Percentiles rank a stretch among this genome's conserved stretches.
Evolutionary conservation across 139 green algal genomes (phyloP).

Genomic region (Limnomonas spitsbergensis): DNA sequence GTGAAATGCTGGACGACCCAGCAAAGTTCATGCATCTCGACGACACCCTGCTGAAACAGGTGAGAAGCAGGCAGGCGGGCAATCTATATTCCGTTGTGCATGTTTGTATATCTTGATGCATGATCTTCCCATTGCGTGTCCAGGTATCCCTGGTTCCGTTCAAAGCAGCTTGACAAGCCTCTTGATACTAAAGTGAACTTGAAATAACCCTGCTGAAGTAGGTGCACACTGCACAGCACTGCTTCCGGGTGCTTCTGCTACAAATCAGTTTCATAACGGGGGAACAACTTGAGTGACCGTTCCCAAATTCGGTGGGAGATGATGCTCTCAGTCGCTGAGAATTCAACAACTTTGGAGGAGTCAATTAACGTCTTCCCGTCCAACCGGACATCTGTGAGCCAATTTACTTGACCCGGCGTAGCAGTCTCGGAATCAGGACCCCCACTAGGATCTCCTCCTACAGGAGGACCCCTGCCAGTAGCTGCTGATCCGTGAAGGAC

Average conservation of each 20-base stretch:
- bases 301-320: no score
- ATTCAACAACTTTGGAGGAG: no score
- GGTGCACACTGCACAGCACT: background rate
- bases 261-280: no score
- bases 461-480: no score
- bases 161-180: background rate
- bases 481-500: no score
- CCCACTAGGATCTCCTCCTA: no score
- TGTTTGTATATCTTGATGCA: background rate
- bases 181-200: background rate
- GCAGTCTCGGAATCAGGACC: no score
- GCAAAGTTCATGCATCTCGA: background rate
- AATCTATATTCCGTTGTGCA: background rate
- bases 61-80: background rate
- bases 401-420: no score
- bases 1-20: background rate
- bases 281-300: no score
- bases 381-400: no score
- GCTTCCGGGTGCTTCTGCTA: background rate
- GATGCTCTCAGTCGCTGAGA: no score
- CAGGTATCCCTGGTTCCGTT: background rate
- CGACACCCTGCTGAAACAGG: background rate
- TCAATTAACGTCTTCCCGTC: no score
- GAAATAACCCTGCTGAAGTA: background rate
- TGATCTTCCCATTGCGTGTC: background rate